Conservation (phyloP, 148 eudicot species). For the Rhododendron ovatum region DNA sequence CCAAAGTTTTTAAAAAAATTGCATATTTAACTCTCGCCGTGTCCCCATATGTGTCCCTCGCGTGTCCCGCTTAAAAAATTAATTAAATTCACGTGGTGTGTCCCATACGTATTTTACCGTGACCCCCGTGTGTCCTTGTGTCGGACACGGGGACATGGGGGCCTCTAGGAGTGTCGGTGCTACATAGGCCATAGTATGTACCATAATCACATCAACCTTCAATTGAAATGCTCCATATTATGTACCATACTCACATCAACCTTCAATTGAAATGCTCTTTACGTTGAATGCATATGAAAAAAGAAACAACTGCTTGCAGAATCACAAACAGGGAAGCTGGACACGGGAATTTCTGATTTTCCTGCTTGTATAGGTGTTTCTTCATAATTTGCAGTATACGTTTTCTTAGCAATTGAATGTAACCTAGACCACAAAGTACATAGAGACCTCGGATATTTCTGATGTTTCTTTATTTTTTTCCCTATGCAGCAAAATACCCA, state of each 20-base stretch:
- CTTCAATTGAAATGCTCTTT: no score
- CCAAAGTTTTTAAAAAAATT: no score
- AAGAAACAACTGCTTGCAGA: not conserved
- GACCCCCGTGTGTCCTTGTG: no score
- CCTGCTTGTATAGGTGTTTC: not conserved
- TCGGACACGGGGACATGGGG: no score
- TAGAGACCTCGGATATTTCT: not conserved
- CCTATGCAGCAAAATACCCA: conserved; percentile 49
- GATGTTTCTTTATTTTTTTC: not conserved
- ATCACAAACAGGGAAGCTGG: not conserved
- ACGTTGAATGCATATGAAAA: not conserved
- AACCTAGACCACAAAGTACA: not conserved
- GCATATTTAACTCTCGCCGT: no score
- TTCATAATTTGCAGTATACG: not conserved
- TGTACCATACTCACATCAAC: not conserved
- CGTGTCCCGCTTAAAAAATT: no score
- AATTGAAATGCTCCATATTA: no score
- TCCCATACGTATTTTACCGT: no score
- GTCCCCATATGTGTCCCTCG: no score
- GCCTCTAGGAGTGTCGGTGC: no score
- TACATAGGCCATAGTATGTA: no score
- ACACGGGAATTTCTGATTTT: not conserved
- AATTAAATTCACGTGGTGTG: no score
- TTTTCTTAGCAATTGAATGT: not conserved
- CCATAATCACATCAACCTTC: not conserved